Evolutionary conservation across 352 stramenopile genomes (phyloP).

Genomic region (Globisporangium parvum): DNA sequence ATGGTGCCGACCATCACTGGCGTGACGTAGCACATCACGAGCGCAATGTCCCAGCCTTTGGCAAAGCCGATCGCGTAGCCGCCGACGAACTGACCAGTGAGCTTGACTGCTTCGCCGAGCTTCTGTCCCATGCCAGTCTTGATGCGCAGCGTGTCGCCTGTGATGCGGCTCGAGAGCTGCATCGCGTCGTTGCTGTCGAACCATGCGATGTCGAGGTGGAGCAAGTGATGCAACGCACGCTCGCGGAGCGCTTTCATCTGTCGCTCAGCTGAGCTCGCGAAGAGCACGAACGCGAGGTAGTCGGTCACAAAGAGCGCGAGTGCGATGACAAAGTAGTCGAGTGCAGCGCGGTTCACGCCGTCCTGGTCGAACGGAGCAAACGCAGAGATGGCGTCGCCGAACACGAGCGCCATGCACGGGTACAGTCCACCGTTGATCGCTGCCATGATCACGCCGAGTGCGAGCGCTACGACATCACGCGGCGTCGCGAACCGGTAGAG

Average conservation of each 20-base stretch:
- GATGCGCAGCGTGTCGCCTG: slow-evolving; percentile 48
- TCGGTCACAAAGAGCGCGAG: slow-evolving; percentile 29
- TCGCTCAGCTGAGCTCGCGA: slow-evolving; percentile 27
- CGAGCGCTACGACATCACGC: too few species aligned
- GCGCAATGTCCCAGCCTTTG: slow-evolving; percentile 36
- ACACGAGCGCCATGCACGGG: slow-evolving; percentile 46
- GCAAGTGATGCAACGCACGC: slow-evolving; percentile 30
- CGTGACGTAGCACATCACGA: slow-evolving; percentile 42
- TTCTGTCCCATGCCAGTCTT: slow-evolving; percentile 53
- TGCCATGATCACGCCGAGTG: slow-evolving; percentile 23
- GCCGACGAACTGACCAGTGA: slow-evolving; percentile 25
- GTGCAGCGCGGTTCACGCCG: slow-evolving; percentile 17
- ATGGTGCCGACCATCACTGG: slow-evolving; percentile 35
- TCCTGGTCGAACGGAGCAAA: slow-evolving; percentile 23
- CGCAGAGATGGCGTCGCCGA: slow-evolving; percentile 35
- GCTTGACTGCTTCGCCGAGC: slow-evolving; percentile 35
- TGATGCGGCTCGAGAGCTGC: slow-evolving; percentile 35
- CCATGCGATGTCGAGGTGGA: slow-evolving; percentile 46
- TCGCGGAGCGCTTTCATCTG: slow-evolving; percentile 41
- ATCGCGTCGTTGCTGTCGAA: slow-evolving; percentile 38
- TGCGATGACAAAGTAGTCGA: slow-evolving; percentile 23
- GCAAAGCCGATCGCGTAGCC: slow-evolving; percentile 43
- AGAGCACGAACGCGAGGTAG: slow-evolving; percentile 23
- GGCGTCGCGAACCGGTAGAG: too few species aligned
- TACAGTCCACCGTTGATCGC: slow-evolving; percentile 37